Percentiles rank a stretch among this genome's conserved stretches.
Conservation (phyloP, 495 filamentous ascomycete genomes). For the Penicillium maclennaniae region DNA sequence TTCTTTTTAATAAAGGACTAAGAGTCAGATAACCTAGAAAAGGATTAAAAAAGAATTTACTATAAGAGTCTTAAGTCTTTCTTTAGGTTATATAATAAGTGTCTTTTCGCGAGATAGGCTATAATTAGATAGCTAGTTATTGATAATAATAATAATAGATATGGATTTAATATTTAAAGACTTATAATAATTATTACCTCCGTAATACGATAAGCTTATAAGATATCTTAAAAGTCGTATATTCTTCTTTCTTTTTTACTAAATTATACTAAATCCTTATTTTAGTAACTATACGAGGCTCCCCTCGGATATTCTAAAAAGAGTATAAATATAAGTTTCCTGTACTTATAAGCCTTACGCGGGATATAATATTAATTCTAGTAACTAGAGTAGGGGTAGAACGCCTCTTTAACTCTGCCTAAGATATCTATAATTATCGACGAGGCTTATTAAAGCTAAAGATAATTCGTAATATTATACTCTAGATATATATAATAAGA, state of each 20-base stretch:
- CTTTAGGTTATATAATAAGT: not conserved
- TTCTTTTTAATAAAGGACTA: constrained; percentile 18
- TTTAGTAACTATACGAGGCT: not conserved
- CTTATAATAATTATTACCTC: not conserved
- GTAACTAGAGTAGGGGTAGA: constrained; percentile 10
- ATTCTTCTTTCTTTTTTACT: not conserved
- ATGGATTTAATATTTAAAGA: not conserved
- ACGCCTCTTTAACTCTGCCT: constrained; percentile 15
- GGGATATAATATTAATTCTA: constrained; percentile 6
- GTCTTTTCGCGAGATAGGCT: not conserved
- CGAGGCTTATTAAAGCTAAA: not conserved
- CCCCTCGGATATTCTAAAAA: constrained; percentile 1
- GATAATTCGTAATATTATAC: constrained; percentile 8
- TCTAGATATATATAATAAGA: constrained; percentile 5
- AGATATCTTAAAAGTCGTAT: constrained; percentile 9
- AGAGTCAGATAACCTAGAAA: not conserved
- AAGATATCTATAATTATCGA: constrained; percentile 15
- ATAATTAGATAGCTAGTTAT: not conserved
- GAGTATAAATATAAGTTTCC: constrained; percentile 2
- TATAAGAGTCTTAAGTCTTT: not conserved
- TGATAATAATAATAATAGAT: too few species aligned
- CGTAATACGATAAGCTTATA: constrained; percentile 1
- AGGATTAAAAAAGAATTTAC: not conserved
- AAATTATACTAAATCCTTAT: not conserved
- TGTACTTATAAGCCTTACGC: not conserved